These are phyloP conservation scores for Hymenotorrendiella dingleyae DNA, from an alignment of 2,329 filamentous ascomycete genomes.

Conservation along the genomic window DNA sequence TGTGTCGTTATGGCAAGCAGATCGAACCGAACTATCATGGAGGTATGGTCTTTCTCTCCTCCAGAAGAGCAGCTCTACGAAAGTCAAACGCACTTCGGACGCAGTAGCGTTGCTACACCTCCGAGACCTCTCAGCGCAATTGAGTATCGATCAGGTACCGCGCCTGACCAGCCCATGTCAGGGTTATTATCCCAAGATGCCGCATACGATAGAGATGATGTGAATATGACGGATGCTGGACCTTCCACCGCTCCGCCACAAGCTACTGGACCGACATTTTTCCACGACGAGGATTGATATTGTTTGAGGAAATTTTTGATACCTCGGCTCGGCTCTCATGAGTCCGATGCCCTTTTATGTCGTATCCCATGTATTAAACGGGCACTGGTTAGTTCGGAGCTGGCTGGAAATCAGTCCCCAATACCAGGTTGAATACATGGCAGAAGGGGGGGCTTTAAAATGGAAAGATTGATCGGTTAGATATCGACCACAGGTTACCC, in stretches of 20 bases:
- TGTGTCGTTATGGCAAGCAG: constrained; percentile 92
- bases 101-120: constrained; percentile 18
- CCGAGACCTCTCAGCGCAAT: constrained; percentile 28
- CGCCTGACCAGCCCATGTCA: constrained; percentile 25
- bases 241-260: constrained; percentile 27
- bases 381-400: neutral
- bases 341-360: neutral
- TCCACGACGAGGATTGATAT: constrained; percentile 26
- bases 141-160: constrained; percentile 22
- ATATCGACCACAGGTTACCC: too few relatives aligned
- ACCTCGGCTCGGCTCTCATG: neutral
- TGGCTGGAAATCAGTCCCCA: constrained; percentile 3
- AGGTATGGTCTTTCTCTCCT: constrained; percentile 95
- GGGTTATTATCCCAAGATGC: constrained; percentile 16
- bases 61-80: constrained; percentile 59
- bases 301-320: neutral
- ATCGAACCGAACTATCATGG: constrained; percentile 87
- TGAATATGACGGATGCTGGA: constrained; percentile 27
- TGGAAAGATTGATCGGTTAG: too few relatives aligned
- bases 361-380: neutral
- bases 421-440: too few relatives aligned
- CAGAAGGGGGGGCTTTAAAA: too few relatives aligned
- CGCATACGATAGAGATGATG: constrained; percentile 20
- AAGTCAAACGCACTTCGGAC: constrained; percentile 29
- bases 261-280: constrained; percentile 26